These are phyloP conservation scores for Corynascus novoguineensis DNA, from an alignment of 495 filamentous ascomycete genomes.

Conservation along the genomic window DNA sequence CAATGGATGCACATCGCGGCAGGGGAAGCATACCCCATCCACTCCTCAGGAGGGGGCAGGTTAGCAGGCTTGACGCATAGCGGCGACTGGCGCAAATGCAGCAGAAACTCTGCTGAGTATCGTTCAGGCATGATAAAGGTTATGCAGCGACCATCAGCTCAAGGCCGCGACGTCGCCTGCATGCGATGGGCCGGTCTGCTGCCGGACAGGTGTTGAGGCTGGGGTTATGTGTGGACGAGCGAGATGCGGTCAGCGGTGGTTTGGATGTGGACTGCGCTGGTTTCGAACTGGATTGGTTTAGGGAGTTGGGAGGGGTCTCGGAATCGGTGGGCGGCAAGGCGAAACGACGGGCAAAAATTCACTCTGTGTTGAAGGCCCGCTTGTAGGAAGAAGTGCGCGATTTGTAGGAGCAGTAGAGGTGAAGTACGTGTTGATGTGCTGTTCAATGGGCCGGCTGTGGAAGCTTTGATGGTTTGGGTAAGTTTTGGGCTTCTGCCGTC, in stretches of 20 bases:
- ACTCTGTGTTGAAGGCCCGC: neutral
- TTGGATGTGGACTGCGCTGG: neutral
- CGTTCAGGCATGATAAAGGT: conserved; percentile 46
- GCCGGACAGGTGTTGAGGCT: neutral
- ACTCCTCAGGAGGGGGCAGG: conserved; percentile 88
- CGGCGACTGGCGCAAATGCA: conserved; percentile 72
- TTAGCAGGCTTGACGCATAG: conserved; percentile 73
- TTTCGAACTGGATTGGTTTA: neutral
- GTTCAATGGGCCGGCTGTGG: neutral
- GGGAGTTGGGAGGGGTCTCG: neutral
- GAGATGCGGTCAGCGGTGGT: conserved; percentile 2
- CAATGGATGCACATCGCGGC: neutral
- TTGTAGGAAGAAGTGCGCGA: neutral
- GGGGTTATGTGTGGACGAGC: neutral
- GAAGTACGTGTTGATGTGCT: conserved; percentile 2
- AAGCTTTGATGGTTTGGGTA: conserved; percentile 1
- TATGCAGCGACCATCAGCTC: conserved; percentile 25
- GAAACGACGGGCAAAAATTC: neutral
- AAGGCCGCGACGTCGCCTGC: neutral
- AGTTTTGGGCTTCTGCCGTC: conserved; percentile 7
- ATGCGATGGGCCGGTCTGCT: neutral
- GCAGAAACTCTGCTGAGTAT: conserved; percentile 77
- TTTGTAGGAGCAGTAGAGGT: neutral
- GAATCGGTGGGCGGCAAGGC: neutral
- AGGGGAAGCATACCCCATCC: conserved; percentile 77